These are phyloP conservation scores for Rhodamnia rubescens DNA, from an alignment of 345 rosid genomes.

Conservation along the genomic window DNA sequence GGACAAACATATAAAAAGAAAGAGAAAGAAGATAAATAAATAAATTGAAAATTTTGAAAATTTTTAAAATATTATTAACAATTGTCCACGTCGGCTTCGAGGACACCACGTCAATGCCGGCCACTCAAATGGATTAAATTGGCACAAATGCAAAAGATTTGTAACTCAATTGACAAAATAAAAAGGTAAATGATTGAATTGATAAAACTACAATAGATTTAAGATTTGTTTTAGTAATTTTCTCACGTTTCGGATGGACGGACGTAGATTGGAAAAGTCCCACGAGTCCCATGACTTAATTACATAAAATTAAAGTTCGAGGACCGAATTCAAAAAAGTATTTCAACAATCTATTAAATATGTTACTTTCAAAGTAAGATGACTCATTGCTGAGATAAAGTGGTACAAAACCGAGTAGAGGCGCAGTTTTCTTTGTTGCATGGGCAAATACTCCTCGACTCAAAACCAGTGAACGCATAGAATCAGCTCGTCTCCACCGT, in stretches of 20 bases:
- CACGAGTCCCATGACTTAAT: not conserved
- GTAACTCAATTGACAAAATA: too few relatives aligned
- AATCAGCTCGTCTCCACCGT: not conserved
- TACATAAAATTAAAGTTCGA: not conserved
- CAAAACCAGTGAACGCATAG: not conserved
- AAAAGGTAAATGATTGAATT: too few relatives aligned
- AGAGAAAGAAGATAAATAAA: too few relatives aligned
- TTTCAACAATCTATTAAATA: not conserved
- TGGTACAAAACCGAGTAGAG: not conserved
- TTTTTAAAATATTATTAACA: too few relatives aligned
- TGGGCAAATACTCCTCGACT: not conserved
- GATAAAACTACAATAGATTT: too few relatives aligned
- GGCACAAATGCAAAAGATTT: too few relatives aligned
- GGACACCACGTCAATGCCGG: too few relatives aligned
- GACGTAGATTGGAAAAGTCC: not conserved
- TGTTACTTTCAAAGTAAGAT: not conserved
- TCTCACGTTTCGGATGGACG: not conserved
- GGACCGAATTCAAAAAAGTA: not conserved
- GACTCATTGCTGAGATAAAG: not conserved
- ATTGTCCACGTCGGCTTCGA: too few relatives aligned
- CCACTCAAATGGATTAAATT: too few relatives aligned
- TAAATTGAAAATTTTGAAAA: too few relatives aligned
- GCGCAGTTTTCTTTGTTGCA: not conserved
- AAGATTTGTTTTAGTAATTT: too few relatives aligned
- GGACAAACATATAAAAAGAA: too few relatives aligned